Percentiles rank a stretch among this genome's conserved stretches.
Evolutionary conservation across 2,329 filamentous ascomycete species (phyloP).

Genomic region (Fusarium camptoceras): DNA sequence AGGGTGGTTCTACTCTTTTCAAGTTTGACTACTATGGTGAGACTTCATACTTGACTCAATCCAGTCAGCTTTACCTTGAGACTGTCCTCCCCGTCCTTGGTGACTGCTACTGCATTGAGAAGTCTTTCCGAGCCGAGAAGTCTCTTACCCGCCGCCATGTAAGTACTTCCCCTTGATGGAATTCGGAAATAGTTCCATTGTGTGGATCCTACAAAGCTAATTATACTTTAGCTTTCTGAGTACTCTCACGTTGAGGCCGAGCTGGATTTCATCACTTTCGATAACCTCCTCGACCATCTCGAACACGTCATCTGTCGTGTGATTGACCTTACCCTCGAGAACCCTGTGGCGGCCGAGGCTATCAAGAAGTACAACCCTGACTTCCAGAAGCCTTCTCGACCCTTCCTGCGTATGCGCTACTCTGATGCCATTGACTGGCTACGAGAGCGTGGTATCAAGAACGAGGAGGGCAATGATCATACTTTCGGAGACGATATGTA

Average conservation of each 20-base stretch:
- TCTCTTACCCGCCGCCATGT: constrained; percentile 88
- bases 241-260: constrained; percentile 98
- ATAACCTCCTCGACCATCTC: constrained; percentile 86
- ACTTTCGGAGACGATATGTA: constrained; percentile 92
- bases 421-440: constrained; percentile 95
- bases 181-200: not conserved
- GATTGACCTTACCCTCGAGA: constrained; percentile 79
- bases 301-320: constrained; percentile 90
- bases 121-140: constrained; percentile 98
- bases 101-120: constrained; percentile 97
- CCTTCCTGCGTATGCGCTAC: constrained; percentile 97
- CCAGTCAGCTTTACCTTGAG: constrained; percentile 96
- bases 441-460: constrained; percentile 86
- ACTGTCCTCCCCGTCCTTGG: constrained; percentile 91
- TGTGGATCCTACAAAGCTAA: not conserved
- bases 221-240: constrained; percentile 72
- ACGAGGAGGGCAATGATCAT: constrained; percentile 92
- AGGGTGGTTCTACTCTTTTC: constrained; percentile 93
- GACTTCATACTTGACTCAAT: constrained; percentile 93
- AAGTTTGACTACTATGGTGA: constrained; percentile 90
- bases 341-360: constrained; percentile 77
- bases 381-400: constrained; percentile 83
- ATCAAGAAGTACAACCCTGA: constrained; percentile 91
- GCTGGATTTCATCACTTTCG: constrained; percentile 94
- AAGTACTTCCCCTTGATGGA: constrained; percentile 6